phyloP scores from a whole-genome alignment of 352 stramenopile genomes.

The Phytophthora pini region DNA sequence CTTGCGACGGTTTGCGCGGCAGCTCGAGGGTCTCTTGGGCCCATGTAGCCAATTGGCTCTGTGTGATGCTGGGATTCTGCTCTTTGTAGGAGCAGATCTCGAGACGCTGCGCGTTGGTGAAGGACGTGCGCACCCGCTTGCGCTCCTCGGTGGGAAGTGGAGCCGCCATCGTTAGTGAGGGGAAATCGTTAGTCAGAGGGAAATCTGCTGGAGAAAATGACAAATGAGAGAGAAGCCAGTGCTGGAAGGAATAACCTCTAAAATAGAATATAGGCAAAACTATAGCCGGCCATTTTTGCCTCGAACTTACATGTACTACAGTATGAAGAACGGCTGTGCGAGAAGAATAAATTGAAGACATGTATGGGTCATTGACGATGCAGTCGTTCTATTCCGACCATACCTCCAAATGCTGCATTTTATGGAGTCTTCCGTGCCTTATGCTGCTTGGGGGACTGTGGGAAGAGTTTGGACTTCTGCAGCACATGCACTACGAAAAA shows the following conservation, averaged over 20 bases:
- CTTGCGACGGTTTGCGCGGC: conserved; percentile 37
- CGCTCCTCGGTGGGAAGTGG: conserved; percentile 1
- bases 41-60: conserved; percentile 31
- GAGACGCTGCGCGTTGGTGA: conserved; percentile 42
- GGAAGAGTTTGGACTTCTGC: too few relatives aligned
- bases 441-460: too few relatives aligned
- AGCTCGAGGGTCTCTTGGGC: conserved; percentile 26
- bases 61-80: conserved; percentile 31
- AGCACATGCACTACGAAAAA: too few relatives aligned
- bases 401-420: too few relatives aligned
- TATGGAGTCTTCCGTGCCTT: too few relatives aligned
- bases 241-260: neutral
- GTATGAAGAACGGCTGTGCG: too few relatives aligned
- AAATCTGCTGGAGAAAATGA: neutral
- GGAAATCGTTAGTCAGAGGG: neutral
- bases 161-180: conserved; percentile 22
- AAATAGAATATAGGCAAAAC: too few relatives aligned
- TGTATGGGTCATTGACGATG: too few relatives aligned
- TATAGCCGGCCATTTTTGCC: too few relatives aligned
- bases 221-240: conserved; percentile 13
- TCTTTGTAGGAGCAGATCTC: conserved; percentile 33
- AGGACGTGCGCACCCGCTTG: conserved; percentile 20
- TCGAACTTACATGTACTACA: conserved; percentile 1
- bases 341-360: too few relatives aligned
- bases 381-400: too few relatives aligned